phyloP scores from a whole-genome alignment of 768 basidiomycete species.

The Lentinula guzmanii region DNA sequence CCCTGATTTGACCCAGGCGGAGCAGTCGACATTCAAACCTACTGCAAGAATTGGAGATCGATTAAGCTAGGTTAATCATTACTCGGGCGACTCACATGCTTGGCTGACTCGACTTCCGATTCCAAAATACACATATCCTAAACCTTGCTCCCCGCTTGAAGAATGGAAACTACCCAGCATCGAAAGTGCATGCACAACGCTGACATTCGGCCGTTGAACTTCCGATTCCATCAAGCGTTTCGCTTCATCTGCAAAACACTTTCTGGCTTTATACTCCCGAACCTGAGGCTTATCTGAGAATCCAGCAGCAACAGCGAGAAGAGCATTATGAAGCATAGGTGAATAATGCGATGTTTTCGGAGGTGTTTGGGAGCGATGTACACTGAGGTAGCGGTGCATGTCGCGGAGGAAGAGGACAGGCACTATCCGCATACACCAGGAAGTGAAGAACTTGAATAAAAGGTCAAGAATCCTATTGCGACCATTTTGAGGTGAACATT shows the following conservation, averaged over 20 bases:
- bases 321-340: constrained; percentile 47
- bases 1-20: constrained; percentile 30
- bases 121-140: constrained; percentile 15
- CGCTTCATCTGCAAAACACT: constrained; percentile 11
- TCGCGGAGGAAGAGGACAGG: constrained; percentile 34
- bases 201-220: constrained; percentile 13
- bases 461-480: constrained; percentile 25
- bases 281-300: constrained; percentile 15
- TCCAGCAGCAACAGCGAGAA: constrained; percentile 20
- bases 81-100: constrained; percentile 24
- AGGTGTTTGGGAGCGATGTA: constrained; percentile 15
- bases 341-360: constrained; percentile 38
- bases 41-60: constrained; percentile 17
- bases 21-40: constrained; percentile 32
- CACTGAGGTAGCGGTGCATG: constrained; percentile 30
- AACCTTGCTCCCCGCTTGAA: constrained; percentile 10
- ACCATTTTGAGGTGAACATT: background rate
- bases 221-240: constrained; percentile 12
- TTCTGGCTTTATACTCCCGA: constrained; percentile 10
- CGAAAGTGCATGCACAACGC: constrained; percentile 15
- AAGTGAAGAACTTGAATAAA: constrained; percentile 33
- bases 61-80: background rate
- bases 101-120: constrained; percentile 30
- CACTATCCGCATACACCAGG: constrained; percentile 32
- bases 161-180: constrained; percentile 15